These are phyloP conservation scores for Tylopilus sp. DNA, from an alignment of 768 basidiomycete species.

Conservation along the genomic window DNA sequence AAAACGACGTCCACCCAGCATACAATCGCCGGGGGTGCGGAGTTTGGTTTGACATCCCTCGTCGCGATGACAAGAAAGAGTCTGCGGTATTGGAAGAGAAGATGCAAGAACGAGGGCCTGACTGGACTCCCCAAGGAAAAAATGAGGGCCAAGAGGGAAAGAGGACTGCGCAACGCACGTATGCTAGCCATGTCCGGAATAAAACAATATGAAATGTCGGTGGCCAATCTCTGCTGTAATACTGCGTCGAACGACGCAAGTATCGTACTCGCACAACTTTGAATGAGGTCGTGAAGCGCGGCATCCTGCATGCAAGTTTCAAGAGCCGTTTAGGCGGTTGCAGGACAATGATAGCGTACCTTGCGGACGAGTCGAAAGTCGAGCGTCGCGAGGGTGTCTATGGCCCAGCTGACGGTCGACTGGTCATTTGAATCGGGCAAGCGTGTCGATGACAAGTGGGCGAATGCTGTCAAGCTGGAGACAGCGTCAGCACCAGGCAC, in stretches of 20 bases:
- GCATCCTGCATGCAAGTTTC: constrained; percentile 27
- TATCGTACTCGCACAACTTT: constrained; percentile 33
- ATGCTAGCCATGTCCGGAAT: constrained; percentile 14
- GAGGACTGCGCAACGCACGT: constrained; percentile 13
- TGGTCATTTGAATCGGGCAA: neutral
- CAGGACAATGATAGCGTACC: constrained; percentile 11
- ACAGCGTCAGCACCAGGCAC: constrained; percentile 12
- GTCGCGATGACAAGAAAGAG: constrained; percentile 45
- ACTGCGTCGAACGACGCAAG: constrained; percentile 29
- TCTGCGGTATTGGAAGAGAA: constrained; percentile 52
- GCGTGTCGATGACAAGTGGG: constrained; percentile 12
- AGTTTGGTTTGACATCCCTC: constrained; percentile 22
- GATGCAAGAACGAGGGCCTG: constrained; percentile 27
- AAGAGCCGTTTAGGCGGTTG: neutral
- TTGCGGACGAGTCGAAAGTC: constrained; percentile 30
- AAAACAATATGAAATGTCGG: constrained; percentile 3
- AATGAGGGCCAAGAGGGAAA: neutral
- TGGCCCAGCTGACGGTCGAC: constrained; percentile 22
- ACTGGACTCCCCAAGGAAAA: constrained; percentile 24
- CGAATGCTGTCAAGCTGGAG: constrained; percentile 20
- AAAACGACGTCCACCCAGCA: constrained; percentile 68
- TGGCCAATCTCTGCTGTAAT: constrained; percentile 6
- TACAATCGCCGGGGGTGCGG: constrained; percentile 36
- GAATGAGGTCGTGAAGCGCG: constrained; percentile 32
- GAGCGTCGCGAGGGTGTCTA: constrained; percentile 22